A percentile compares a stretch with the other conserved stretches of the same genome.
These are phyloP conservation scores for Pochonia chlamydosporia DNA, from an alignment of 2,329 filamentous ascomycete species.

Conservation along the genomic window DNA sequence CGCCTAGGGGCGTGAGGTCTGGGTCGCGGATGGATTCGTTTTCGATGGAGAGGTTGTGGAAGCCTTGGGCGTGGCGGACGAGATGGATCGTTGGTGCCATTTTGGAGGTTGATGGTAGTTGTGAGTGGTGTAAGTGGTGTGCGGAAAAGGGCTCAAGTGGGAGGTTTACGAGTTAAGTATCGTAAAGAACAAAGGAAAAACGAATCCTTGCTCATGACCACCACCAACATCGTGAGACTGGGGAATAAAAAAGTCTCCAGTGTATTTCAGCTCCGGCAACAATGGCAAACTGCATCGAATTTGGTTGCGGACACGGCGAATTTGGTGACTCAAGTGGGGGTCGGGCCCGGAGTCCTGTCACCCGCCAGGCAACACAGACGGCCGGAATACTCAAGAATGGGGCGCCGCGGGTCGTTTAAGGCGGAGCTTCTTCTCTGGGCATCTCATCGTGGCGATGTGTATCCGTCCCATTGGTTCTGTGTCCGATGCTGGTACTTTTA, in stretches of 20 bases:
- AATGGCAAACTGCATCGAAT: background rate
- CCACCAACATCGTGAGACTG: no score
- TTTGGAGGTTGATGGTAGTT: background rate
- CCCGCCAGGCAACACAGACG: background rate
- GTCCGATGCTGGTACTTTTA: no score
- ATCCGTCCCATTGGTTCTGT: background rate
- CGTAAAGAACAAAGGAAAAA: no score
- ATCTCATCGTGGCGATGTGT: background rate
- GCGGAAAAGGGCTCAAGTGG: no score
- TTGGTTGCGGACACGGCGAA: background rate
- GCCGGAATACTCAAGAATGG: no score
- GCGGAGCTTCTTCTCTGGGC: constrained; percentile 15
- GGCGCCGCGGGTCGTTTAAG: no score
- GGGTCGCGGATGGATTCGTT: constrained; percentile 76
- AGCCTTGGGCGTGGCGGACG: constrained; percentile 71
- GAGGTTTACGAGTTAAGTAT: no score
- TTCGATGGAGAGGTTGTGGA: constrained; percentile 68
- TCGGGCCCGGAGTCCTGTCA: background rate
- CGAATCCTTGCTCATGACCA: no score
- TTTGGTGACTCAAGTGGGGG: constrained; percentile 1
- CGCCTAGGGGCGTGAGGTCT: constrained; percentile 67
- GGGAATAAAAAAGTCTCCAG: no score
- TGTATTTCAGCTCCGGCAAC: no score
- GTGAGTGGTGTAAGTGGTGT: no score
- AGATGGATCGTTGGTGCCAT: constrained; percentile 57